Conservation (phyloP, 1,139 yeast genomes). For the Nadsonia starkeyi-henricii region DNA sequence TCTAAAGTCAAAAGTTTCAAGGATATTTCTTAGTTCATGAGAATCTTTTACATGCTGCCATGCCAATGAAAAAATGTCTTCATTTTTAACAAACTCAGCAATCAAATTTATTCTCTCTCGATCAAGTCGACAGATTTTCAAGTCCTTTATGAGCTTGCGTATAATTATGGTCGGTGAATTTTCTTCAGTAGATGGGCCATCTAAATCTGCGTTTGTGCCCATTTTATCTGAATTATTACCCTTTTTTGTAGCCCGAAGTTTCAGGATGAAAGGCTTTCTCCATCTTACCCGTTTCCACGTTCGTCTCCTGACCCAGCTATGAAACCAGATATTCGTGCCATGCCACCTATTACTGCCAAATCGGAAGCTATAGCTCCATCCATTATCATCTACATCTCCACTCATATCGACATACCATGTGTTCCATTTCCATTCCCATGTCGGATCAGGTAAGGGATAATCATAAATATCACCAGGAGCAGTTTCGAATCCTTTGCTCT, state of each 20-base stretch:
- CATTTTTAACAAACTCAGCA: no score
- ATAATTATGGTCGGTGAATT: no score
- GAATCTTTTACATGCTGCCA: no score
- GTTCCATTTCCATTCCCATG: constrained; percentile 65
- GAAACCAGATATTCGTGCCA: constrained; percentile 26
- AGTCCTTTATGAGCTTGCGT: background rate
- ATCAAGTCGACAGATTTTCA: background rate
- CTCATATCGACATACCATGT: constrained; percentile 63
- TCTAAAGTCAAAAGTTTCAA: background rate
- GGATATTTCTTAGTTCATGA: background rate
- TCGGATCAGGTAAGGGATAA: constrained; percentile 48
- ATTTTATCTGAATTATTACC: no score
- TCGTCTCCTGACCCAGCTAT: constrained; percentile 29
- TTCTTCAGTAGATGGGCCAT: no score
- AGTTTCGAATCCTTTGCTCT: constrained; percentile 8
- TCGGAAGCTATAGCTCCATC: constrained; percentile 50
- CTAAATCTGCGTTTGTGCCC: no score
- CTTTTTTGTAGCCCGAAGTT: background rate
- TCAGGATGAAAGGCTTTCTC: background rate
- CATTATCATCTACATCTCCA: constrained; percentile 61
- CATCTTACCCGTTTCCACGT: constrained; percentile 27
- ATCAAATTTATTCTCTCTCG: background rate
- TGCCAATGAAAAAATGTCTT: no score
- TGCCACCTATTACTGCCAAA: constrained; percentile 27
- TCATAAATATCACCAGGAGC: constrained; percentile 28